phyloP scores from a whole-genome alignment of 108 stramenopile genomes.

The Cyclostephanos tholiformis region DNA sequence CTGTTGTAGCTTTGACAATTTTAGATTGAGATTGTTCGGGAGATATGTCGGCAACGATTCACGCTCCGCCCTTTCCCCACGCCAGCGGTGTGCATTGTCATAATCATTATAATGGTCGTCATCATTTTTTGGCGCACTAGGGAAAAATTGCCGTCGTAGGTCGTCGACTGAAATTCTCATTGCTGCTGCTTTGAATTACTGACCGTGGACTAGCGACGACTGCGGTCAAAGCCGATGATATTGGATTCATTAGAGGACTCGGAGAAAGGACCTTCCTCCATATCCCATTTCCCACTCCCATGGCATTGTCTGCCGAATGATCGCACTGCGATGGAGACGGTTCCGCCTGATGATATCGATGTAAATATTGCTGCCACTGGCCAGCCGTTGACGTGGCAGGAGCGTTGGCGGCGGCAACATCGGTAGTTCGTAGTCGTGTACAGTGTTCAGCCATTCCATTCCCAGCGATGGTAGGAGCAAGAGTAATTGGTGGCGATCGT shows the following conservation, averaged over 20 bases:
- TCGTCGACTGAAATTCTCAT: background rate
- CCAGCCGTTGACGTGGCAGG: too few relatives aligned
- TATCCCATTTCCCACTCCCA: background rate
- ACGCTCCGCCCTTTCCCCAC: background rate
- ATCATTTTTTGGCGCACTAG: background rate
- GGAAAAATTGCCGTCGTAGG: background rate
- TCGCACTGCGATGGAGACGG: background rate
- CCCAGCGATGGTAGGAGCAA: background rate
- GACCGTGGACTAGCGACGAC: background rate
- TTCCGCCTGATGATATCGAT: background rate
- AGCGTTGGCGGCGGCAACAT: background rate
- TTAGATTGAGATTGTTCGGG: background rate
- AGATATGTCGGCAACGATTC: background rate
- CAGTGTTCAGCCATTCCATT: background rate
- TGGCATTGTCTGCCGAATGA: slow-evolving; percentile 8
- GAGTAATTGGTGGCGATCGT: background rate
- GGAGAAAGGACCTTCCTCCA: background rate
- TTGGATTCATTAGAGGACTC: background rate
- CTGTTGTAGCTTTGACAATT: background rate
- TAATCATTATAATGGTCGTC: background rate
- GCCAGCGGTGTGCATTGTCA: background rate
- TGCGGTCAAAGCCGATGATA: background rate
- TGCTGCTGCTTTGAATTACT: background rate
- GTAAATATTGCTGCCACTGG: too few relatives aligned
- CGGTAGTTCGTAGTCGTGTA: background rate